Percentiles rank a stretch among this genome's conserved stretches.
These are phyloP conservation scores for Acanthamoeba divionensis DNA, from an alignment of 208 protist species.

Conservation along the genomic window DNA sequence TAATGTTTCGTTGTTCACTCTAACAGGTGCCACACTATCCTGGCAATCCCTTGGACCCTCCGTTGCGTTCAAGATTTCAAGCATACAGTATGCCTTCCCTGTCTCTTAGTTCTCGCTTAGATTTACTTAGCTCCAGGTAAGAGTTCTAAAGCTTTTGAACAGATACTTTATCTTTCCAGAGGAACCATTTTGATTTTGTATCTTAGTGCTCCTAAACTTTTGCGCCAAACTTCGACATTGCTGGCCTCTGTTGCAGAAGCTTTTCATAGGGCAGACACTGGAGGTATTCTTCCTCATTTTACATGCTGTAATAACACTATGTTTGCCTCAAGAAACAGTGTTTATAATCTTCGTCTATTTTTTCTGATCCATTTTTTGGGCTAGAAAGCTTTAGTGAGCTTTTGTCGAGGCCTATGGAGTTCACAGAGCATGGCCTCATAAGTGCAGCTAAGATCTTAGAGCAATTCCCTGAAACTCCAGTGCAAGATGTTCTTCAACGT, in stretches of 20 bases:
- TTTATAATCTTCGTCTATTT: no score
- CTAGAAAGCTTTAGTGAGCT: slow-evolving; percentile 26
- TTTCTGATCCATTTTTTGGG: no score
- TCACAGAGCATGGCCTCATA: not conserved
- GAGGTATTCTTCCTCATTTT: no score
- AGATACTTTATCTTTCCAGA: not conserved
- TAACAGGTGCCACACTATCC: slow-evolving; percentile 61
- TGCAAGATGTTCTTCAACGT: not conserved
- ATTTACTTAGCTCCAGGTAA: not conserved
- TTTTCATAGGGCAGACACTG: no score
- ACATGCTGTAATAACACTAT: no score
- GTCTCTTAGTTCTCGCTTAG: not conserved
- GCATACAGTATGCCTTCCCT: slow-evolving; percentile 21
- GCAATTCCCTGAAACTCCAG: not conserved
- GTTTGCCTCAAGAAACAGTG: no score
- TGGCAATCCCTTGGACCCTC: slow-evolving; percentile 78
- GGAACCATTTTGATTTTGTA: not conserved
- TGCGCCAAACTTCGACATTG: no score
- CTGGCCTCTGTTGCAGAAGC: no score
- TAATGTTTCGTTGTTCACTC: not conserved
- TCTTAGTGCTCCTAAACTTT: no score
- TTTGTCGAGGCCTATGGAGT: slow-evolving; percentile 18
- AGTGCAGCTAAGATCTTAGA: not conserved
- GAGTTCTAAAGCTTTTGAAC: not conserved
- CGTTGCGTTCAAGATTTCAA: slow-evolving; percentile 81